phyloP scores from a whole-genome alignment of 108 stramenopile genomes.

The Skeletonema marinoi region DNA sequence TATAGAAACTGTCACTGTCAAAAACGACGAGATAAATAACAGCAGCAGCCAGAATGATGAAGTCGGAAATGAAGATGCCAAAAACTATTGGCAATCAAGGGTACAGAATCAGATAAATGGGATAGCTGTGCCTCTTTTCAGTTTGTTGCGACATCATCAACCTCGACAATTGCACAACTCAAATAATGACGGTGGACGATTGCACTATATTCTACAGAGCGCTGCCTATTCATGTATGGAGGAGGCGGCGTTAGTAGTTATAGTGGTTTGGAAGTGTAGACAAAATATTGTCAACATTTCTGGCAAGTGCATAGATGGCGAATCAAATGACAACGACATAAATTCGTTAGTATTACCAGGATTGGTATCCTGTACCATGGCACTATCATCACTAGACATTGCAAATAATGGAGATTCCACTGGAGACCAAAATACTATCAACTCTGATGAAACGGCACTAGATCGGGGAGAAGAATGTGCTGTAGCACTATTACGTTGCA shows the following conservation, averaged over 20 bases:
- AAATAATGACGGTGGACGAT: background rate
- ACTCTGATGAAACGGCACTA: background rate
- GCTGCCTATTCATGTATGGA: constrained; percentile 15
- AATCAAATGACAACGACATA: background rate
- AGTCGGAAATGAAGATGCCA: background rate
- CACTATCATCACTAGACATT: constrained; percentile 29
- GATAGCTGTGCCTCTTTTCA: constrained; percentile 14
- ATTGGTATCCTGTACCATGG: constrained; percentile 33
- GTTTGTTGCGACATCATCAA: constrained; percentile 10
- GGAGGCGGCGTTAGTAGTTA: constrained; percentile 9
- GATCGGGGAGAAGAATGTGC: constrained; percentile 49
- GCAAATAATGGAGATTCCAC: background rate
- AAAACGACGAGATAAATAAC: background rate
- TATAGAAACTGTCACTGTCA: background rate
- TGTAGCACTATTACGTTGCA: constrained; percentile 20
- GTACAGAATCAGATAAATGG: constrained; percentile 10
- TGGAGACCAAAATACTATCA: background rate
- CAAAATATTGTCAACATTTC: background rate
- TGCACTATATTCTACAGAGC: constrained; percentile 11
- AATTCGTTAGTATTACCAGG: constrained; percentile 16
- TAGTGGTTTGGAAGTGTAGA: background rate
- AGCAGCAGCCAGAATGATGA: background rate
- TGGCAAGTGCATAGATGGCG: background rate
- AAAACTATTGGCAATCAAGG: background rate
- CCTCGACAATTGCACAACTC: background rate